Percentiles rank a stretch among this genome's conserved stretches.
Conservation (phyloP, 2,329 filamentous ascomycete species). For the Thelonectria discophora region DNA sequence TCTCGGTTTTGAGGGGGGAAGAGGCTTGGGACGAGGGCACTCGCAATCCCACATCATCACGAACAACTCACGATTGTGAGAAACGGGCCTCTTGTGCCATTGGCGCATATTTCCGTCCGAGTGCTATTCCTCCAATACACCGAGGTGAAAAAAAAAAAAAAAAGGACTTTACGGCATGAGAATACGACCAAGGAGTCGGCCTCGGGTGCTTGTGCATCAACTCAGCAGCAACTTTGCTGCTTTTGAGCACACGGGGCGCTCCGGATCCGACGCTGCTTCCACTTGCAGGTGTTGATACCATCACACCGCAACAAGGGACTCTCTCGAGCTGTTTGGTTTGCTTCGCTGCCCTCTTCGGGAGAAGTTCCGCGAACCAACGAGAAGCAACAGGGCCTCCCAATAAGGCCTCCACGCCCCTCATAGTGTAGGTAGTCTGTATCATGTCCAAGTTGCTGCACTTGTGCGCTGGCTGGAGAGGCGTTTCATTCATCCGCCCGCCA, state of each 20-base stretch:
- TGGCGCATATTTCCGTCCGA: conserved; percentile 16
- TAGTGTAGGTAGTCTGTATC: conserved; percentile 10
- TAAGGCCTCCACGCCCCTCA: neutral
- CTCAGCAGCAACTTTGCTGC: conserved; percentile 20
- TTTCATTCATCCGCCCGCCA: conserved; percentile 23
- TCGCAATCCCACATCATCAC: conserved; percentile 39
- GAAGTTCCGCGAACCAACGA: neutral
- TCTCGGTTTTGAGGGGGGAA: conserved; percentile 16
- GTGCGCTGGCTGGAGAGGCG: conserved; percentile 23
- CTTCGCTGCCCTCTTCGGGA: neutral
- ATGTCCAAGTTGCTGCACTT: conserved; percentile 23
- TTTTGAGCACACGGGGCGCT: conserved; percentile 1
- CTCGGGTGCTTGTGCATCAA: conserved; percentile 32
- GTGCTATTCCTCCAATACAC: neutral
- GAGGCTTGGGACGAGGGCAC: conserved; percentile 33
- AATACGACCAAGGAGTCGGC: conserved; percentile 14
- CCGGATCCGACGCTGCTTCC: neutral
- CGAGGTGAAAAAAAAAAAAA: conserved; percentile 11
- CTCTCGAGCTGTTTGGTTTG: neutral
- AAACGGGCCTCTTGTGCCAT: conserved; percentile 24
- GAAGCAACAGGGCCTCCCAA: neutral
- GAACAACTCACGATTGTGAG: conserved; percentile 29
- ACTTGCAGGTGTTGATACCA: too few relatives aligned
- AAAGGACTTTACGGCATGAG: conserved; percentile 15
- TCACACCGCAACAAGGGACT: neutral